phyloP scores from a whole-genome alignment of 164 flowering plant species.

The Vitis riparia region DNA sequence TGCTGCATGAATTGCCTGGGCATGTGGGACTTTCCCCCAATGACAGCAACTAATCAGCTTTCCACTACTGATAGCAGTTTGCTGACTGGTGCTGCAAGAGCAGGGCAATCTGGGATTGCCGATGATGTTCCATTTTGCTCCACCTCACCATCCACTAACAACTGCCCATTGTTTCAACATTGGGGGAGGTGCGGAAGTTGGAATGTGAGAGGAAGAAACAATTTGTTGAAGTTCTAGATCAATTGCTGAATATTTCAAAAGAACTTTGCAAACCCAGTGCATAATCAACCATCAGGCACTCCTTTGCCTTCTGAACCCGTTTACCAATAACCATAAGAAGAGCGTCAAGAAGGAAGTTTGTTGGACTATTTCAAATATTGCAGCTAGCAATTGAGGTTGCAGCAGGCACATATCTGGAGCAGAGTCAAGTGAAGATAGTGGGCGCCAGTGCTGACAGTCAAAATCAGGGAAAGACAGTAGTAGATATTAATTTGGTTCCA shows the following conservation, averaged over 20 bases:
- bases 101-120: constrained; percentile 61
- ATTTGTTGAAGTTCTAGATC: constrained; percentile 38
- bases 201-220: constrained; percentile 38
- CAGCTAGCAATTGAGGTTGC: constrained; percentile 90
- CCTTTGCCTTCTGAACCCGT: too few species aligned
- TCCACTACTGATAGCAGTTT: constrained; percentile 40
- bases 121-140: constrained; percentile 89
- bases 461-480: constrained; percentile 75
- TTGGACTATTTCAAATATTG: too few species aligned
- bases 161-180: constrained; percentile 35
- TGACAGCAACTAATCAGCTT: constrained; percentile 40
- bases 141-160: constrained; percentile 84
- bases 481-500: constrained; percentile 86
- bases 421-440: constrained; percentile 88
- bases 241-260: constrained; percentile 28
- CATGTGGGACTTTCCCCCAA: constrained; percentile 32
- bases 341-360: too few species aligned
- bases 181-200: constrained; percentile 43
- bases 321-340: too few species aligned
- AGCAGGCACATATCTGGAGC: constrained; percentile 75
- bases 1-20: constrained; percentile 54
- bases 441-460: constrained; percentile 83
- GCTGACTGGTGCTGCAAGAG: constrained; percentile 44
- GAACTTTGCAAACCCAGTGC: constrained; percentile 23
- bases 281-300: too few species aligned